A percentile compares a stretch with the other conserved stretches of the same genome.
Evolutionary conservation across 1,139 yeast genomes (phyloP).

Genomic region (Arxiozyma bovina): DNA sequence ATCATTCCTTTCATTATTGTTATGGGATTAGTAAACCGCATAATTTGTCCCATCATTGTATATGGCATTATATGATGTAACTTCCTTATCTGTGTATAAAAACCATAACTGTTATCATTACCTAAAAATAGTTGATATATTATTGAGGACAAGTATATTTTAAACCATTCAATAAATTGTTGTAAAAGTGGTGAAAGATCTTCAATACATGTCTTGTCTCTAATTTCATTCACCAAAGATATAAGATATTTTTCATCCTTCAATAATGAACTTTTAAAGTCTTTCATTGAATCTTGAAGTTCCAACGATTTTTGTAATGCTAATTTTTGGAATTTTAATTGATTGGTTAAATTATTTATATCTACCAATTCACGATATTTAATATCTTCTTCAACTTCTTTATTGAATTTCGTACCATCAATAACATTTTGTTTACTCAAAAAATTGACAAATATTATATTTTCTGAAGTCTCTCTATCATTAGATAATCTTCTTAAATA

Average conservation of each 20-base stretch:
- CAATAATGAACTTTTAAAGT: slow-evolving; percentile 29
- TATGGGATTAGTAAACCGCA: slow-evolving; percentile 78
- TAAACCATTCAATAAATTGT: slow-evolving; percentile 71
- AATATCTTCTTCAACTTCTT: slow-evolving; percentile 45
- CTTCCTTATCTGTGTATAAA: slow-evolving; percentile 57
- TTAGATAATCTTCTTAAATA: slow-evolving; percentile 49
- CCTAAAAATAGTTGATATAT: slow-evolving; percentile 71
- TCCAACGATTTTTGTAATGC: slow-evolving; percentile 37
- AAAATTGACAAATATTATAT: slow-evolving; percentile 46
- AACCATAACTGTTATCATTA: slow-evolving; percentile 68
- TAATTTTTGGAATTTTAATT: slow-evolving; percentile 61
- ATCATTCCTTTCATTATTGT: slow-evolving; percentile 68
- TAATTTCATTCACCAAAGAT: slow-evolving; percentile 42
- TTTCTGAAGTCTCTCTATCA: slow-evolving; percentile 48
- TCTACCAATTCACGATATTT: slow-evolving; percentile 53
- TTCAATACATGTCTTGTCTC: slow-evolving; percentile 42
- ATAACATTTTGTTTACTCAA: slow-evolving; percentile 33
- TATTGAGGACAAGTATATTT: slow-evolving; percentile 76
- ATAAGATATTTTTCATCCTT: slow-evolving; percentile 30
- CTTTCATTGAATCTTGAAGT: slow-evolving; percentile 31
- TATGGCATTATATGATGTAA: slow-evolving; percentile 75
- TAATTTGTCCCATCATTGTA: slow-evolving; percentile 58
- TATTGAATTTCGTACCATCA: slow-evolving; percentile 22
- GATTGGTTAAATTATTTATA: slow-evolving; percentile 50
- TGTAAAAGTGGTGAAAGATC: slow-evolving; percentile 61